Conservation (phyloP, 345 rosid species). For the Raphanus raphanistrum region DNA sequence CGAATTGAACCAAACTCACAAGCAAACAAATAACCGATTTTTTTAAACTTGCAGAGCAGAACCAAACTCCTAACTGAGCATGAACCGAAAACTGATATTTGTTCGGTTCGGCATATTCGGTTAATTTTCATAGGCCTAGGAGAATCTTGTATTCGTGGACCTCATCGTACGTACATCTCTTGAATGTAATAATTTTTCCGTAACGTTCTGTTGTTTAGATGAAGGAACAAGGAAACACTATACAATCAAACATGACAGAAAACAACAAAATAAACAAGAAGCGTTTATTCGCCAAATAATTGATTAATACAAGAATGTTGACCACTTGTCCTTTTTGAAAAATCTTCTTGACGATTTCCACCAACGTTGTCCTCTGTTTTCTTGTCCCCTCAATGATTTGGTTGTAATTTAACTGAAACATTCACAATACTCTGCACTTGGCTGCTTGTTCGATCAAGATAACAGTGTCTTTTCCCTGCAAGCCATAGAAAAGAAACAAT, state of each 20-base stretch:
- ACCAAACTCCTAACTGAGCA: neutral
- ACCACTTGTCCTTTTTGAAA: constrained; percentile 5
- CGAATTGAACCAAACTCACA: neutral
- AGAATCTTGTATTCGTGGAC: neutral
- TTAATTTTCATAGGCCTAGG: neutral
- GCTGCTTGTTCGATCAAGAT: constrained; percentile 17
- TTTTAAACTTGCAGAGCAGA: neutral
- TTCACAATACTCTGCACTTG: constrained; percentile 34
- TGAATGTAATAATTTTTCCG: neutral
- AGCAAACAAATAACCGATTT: neutral
- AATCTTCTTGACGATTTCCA: constrained; percentile 25
- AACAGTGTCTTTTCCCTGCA: neutral
- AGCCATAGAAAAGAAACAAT: constrained; percentile 1
- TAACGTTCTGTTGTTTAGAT: neutral
- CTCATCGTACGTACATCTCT: neutral
- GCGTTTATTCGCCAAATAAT: neutral
- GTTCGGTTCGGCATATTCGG: neutral
- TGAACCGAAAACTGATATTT: neutral
- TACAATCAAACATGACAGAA: neutral
- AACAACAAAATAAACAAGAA: neutral
- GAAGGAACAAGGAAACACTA: neutral
- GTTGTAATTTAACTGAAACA: constrained; percentile 9
- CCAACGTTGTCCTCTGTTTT: constrained; percentile 28
- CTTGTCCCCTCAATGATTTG: constrained; percentile 22
- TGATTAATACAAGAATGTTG: constrained; percentile 19